Conservation (phyloP, 805 yeast genomes). For the Cyberlindnera bimundalis region DNA sequence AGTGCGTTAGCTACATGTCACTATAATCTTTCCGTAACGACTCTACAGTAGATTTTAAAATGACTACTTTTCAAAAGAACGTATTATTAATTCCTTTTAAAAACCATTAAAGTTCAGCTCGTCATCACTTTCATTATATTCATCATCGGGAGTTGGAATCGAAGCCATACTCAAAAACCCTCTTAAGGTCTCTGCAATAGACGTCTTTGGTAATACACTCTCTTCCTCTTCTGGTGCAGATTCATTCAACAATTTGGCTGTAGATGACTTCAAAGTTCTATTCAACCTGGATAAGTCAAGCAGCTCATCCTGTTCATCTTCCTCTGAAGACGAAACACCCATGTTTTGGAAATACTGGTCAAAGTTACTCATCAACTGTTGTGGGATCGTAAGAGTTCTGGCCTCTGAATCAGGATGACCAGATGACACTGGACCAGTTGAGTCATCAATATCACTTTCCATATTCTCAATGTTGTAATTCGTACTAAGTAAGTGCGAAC, state of each 20-base stretch:
- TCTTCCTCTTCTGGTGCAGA: slow-evolving; percentile 9
- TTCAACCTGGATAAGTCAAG: slow-evolving; percentile 25
- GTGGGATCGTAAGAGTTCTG: slow-evolving; percentile 25
- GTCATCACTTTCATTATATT: slow-evolving; percentile 13
- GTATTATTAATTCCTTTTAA: too few species aligned
- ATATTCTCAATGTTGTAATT: slow-evolving; percentile 26
- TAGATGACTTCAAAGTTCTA: slow-evolving; percentile 14
- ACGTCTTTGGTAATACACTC: slow-evolving; percentile 1
- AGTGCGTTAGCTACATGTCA: too few species aligned
- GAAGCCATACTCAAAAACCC: slow-evolving; percentile 17
- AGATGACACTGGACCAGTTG: background rate
- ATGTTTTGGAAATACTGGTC: slow-evolving; percentile 27
- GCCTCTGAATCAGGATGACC: background rate
- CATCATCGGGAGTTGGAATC: slow-evolving; percentile 8
- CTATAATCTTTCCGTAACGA: too few species aligned
- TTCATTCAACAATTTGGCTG: slow-evolving; percentile 13
- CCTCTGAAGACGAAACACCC: slow-evolving; percentile 19
- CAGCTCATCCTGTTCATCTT: slow-evolving; percentile 21
- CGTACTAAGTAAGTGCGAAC: slow-evolving; percentile 24
- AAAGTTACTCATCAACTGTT: slow-evolving; percentile 28
- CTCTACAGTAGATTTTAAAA: too few species aligned
- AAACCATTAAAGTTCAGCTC: slow-evolving; percentile 18
- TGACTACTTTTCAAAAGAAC: too few species aligned
- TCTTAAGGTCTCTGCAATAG: slow-evolving; percentile 21
- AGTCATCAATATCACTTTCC: slow-evolving; percentile 10